Evolutionary conservation across 2,329 filamentous ascomycete genomes (phyloP), one percentile per base, ranked within the genome.

Genomic region (Venturia nashicola): DNA sequence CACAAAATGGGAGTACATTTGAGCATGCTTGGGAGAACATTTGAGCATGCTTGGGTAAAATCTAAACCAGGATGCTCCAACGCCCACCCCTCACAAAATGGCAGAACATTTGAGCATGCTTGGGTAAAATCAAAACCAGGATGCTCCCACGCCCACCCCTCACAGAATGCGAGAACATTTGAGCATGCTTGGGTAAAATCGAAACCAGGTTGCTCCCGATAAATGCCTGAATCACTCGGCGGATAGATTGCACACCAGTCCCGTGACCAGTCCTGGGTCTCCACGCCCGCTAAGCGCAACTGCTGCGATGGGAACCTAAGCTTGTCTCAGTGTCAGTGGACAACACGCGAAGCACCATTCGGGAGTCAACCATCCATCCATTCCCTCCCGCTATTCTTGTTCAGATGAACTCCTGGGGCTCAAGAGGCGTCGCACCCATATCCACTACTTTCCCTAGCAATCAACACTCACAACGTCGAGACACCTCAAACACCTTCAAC

Each of bases 351-450:
- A 51, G 20, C 46, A 51, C 46, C 46, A 27, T 27, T 5, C 44
- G 44, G 44, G 65, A 65, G 44, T 54, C 63, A 59, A 66, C 64
- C 66, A 68, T 69, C 70, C 73, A 69, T 71, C 70, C 72, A 69
- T 59, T 65, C 60, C 43, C 67, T 55, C 66, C 76, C 76, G 75
- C 74, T 71, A 75, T 70, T 70, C 68, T 70, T 71, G 70, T 71
- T 74, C 74, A 74, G 76, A 77, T 76, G 74, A 77, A 73, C 75
- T 77, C 79, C 73, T 84, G 82, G 82, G 81, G 79, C 76, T 76
- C 78, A 72, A 78, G 83, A 75, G 78, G 79, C 70, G 76, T 82
- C 72, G 79, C 83, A 70, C 82, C 83, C 72, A 80, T 85, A 70
- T 80, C 82, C 69, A 83, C 80, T 68, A 78, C 76, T 66, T 77